phyloP scores from a whole-genome alignment of 768 basidiomycete species.

The Kwoniella sp. region DNA sequence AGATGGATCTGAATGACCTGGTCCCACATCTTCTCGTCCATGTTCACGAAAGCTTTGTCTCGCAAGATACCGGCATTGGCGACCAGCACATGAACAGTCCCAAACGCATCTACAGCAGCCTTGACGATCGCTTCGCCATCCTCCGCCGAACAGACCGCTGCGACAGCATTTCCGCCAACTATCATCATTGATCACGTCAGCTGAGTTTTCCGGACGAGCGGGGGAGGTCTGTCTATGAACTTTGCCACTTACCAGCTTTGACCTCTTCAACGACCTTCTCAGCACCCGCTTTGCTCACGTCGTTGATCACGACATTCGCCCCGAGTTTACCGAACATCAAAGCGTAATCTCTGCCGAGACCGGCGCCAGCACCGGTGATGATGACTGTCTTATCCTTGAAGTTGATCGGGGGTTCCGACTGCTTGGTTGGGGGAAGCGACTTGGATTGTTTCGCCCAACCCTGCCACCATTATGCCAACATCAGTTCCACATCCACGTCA shows the following conservation, averaged over 20 bases:
- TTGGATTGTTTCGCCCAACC: slow-evolving; percentile 68
- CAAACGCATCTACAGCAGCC: slow-evolving; percentile 80
- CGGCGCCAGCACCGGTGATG: slow-evolving; percentile 92
- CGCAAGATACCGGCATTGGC: slow-evolving; percentile 93
- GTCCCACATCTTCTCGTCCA: slow-evolving; percentile 95
- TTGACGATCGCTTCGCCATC: slow-evolving; percentile 90
- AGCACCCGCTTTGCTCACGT: slow-evolving; percentile 84
- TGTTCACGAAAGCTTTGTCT: slow-evolving; percentile 86
- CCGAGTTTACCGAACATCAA: slow-evolving; percentile 88
- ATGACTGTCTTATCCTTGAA: slow-evolving; percentile 90
- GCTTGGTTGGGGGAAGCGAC: slow-evolving; percentile 67
- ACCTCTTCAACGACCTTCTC: slow-evolving; percentile 85
- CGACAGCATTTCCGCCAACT: slow-evolving; percentile 87
- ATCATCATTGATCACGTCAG: neutral
- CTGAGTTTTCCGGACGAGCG: too few relatives aligned
- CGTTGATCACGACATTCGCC: slow-evolving; percentile 96
- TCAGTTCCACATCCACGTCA: neutral
- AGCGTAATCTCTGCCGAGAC: slow-evolving; percentile 88
- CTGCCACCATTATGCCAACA: slow-evolving; percentile 49
- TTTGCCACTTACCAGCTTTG: slow-evolving; percentile 64
- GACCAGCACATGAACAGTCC: slow-evolving; percentile 80
- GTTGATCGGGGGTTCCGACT: slow-evolving; percentile 69
- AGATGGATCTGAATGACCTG: slow-evolving; percentile 85
- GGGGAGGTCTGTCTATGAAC: neutral
- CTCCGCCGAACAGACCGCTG: slow-evolving; percentile 84